Evolutionary conservation across 192 early-diverging fungal species (phyloP), one percentile per base, ranked within the genome.

Genomic region (Linnemannia hyalina): DNA sequence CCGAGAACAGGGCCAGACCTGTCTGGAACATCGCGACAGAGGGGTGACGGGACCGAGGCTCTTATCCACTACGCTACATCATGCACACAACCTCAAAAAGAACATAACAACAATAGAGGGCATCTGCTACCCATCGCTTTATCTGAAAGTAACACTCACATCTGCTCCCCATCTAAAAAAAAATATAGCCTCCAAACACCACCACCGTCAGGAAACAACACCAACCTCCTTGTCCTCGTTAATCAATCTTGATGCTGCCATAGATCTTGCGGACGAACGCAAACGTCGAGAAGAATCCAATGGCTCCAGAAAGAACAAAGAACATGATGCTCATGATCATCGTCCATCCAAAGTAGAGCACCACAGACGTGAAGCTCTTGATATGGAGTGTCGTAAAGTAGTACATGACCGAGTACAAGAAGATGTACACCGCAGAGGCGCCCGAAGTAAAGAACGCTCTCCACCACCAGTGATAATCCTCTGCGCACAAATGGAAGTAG

Each of bases 321-420:
- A 97, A 90, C 68, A 95, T 85, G 73, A 96, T 57, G 82, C 96
- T 97, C 55, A 92, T 94, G 55, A 97, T 91, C 7, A 87, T 87
- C 69, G 95, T 96, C 89, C 96, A 99, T 70, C 97, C 97, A 93
- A 99, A 98, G 88, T 97, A 99, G 80, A 96, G 93, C 5, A 95
- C 91, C 23, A 94, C 90, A 76, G 95, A 94, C 52, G 96, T 95
- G 29, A 94, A 90, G 8, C 94, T 93, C 52, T 94, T 93, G 91
- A 99, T 95, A 73, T 94, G 92, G 65, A 97, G 91, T 44, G 93
- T 93, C 11, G 94, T 92, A 65, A 92, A 90, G 87, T 96, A 99
- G 75, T 97, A 99, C 88, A 97, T 90, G 54, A 97, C 89, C 4
- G 95, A 95, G 81, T 99, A 99, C 75, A 95, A 75, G 80, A 97